phyloP scores from a whole-genome alignment of 2,329 filamentous ascomycete genomes.

The Pseudovirgaria hyperparasitica region DNA sequence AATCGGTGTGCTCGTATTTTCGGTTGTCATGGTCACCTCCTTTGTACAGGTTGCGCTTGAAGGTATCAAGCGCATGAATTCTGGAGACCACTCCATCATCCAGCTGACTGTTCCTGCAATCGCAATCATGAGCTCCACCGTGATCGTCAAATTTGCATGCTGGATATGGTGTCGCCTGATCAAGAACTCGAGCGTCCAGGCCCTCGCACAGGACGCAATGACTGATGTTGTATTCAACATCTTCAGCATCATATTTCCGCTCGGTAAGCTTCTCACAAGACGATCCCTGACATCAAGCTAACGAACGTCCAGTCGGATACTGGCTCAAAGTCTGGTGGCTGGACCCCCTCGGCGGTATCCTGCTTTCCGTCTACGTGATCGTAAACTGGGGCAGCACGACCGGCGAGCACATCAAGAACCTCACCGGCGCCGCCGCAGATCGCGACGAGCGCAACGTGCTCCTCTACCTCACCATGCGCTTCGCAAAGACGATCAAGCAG shows the following conservation, averaged over 20 bases:
- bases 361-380: conserved; percentile 70
- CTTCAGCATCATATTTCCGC: conserved; percentile 77
- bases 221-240: conserved; percentile 82
- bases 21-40: conserved; percentile 74
- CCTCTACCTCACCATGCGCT: conserved; percentile 86
- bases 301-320: conserved; percentile 44
- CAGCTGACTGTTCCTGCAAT: conserved; percentile 60
- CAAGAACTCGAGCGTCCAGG: conserved; percentile 75
- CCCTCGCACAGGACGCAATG: conserved; percentile 55
- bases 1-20: conserved; percentile 69
- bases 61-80: conserved; percentile 51
- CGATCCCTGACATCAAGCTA: conserved; percentile 4
- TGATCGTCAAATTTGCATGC: conserved; percentile 68
- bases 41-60: conserved; percentile 68
- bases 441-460: conserved; percentile 75
- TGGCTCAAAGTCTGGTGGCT: conserved; percentile 74
- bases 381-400: conserved; percentile 66
- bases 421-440: conserved; percentile 65
- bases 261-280: conserved; percentile 40
- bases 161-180: conserved; percentile 84
- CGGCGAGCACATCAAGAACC: conserved; percentile 63
- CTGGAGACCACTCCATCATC: conserved; percentile 54
- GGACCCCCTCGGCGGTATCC: conserved; percentile 63
- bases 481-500: conserved; percentile 73
- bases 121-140: conserved; percentile 67